Percentiles rank a stretch among this genome's conserved stretches.
Evolutionary conservation across 306 rosid genomes (phyloP).

Genomic region (Ormosia emarginata): DNA sequence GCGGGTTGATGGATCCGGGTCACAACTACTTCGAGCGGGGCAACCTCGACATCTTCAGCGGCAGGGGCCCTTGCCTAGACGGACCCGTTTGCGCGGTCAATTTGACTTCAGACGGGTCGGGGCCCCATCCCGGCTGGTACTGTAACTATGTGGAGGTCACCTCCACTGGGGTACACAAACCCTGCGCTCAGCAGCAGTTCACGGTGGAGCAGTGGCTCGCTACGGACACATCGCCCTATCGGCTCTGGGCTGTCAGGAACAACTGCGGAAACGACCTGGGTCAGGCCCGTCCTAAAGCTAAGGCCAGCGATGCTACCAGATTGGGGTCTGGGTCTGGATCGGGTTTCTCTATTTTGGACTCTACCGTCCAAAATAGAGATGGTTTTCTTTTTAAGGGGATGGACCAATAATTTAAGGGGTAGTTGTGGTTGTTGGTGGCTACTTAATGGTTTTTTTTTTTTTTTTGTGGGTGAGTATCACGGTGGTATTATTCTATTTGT

Average conservation of each 20-base stretch:
- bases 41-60: constrained; percentile 82
- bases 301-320: neutral
- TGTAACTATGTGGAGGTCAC: constrained; percentile 77
- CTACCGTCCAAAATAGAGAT: no score
- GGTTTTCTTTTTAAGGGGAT: no score
- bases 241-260: constrained; percentile 40
- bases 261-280: constrained; percentile 17
- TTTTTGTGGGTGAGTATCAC: no score
- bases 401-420: neutral
- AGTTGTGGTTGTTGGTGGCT: no score
- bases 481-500: neutral
- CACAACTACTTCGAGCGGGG: constrained; percentile 78
- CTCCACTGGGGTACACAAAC: constrained; percentile 51
- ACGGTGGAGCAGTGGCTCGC: constrained; percentile 85
- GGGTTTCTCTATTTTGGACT: neutral
- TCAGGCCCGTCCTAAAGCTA: neutral
- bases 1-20: constrained; percentile 61
- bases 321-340: neutral
- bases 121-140: constrained; percentile 82
- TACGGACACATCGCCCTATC: constrained; percentile 57
- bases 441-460: no score
- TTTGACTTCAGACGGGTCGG: constrained; percentile 75
- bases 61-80: constrained; percentile 59
- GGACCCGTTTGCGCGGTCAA: constrained; percentile 55
- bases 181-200: constrained; percentile 51